A percentile compares a stretch with the other conserved stretches of the same genome.
Evolutionary conservation across 2,329 filamentous ascomycete genomes (phyloP).

Genomic region (Calonectria pseudoturangicola): DNA sequence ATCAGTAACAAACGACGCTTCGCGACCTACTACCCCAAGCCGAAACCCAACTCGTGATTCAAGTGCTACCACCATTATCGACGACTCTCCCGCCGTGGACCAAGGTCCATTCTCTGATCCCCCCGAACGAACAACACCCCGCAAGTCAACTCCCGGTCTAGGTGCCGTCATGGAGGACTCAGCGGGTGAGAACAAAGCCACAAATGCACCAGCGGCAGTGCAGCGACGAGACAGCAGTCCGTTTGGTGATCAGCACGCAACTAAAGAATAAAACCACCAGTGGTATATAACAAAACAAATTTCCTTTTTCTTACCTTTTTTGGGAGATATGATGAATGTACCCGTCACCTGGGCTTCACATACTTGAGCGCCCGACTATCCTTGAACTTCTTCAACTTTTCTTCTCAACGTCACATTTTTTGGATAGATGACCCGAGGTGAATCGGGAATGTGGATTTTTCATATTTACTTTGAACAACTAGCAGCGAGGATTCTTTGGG

Average conservation of each 20-base stretch:
- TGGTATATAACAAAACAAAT: slow-evolving; percentile 40
- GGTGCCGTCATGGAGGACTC: slow-evolving; percentile 74
- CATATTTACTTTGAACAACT: slow-evolving; percentile 46
- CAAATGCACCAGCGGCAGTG: neutral
- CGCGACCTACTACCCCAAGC: slow-evolving; percentile 50
- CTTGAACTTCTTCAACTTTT: slow-evolving; percentile 41
- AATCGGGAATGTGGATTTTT: slow-evolving; percentile 51
- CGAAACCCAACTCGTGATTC: slow-evolving; percentile 61
- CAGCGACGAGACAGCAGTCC: slow-evolving; percentile 65
- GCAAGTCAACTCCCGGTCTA: slow-evolving; percentile 63
- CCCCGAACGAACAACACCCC: slow-evolving; percentile 58
- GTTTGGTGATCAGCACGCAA: slow-evolving; percentile 76
- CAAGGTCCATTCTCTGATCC: slow-evolving; percentile 78
- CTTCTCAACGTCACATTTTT: slow-evolving; percentile 51
- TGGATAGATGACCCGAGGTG: slow-evolving; percentile 50
- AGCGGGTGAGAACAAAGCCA: slow-evolving; percentile 56
- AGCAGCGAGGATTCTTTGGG: slow-evolving; percentile 46
- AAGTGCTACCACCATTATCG: slow-evolving; percentile 68
- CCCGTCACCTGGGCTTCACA: slow-evolving; percentile 40
- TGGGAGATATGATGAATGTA: slow-evolving; percentile 49
- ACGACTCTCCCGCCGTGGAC: slow-evolving; percentile 69
- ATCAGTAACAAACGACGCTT: slow-evolving; percentile 37
- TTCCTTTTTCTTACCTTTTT: slow-evolving; percentile 30
- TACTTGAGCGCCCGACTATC: slow-evolving; percentile 35
- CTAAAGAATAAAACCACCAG: slow-evolving; percentile 64